Percentiles rank a stretch among this genome's conserved stretches.
Conservation (phyloP, 495 filamentous ascomycete genomes). For the Xylaria venustula region DNA sequence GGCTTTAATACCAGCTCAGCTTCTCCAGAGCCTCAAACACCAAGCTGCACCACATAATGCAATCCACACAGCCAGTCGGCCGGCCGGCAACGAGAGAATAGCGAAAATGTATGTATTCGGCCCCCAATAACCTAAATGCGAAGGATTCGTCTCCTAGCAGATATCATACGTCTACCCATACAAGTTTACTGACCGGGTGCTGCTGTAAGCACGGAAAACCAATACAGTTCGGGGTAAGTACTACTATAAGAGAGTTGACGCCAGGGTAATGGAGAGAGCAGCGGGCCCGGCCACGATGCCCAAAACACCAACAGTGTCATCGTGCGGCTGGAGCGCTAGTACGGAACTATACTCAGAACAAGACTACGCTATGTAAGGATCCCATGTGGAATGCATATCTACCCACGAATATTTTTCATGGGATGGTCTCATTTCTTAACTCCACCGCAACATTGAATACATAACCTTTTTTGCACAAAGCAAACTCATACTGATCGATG, state of each 20-base stretch:
- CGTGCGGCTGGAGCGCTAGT: background rate
- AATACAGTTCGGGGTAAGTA: background rate
- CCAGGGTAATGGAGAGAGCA: too few species aligned
- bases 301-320: background rate
- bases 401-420: too few species aligned
- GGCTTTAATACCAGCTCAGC: background rate
- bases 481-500: too few species aligned
- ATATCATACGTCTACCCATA: background rate
- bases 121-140: background rate
- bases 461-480: too few species aligned
- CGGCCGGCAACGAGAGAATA: background rate
- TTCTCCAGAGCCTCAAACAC: background rate
- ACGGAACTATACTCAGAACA: too few species aligned
- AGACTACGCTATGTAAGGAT: too few species aligned
- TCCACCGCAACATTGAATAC: too few species aligned
- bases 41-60: background rate
- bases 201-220: background rate
- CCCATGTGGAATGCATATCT: background rate
- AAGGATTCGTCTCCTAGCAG: constrained; percentile 4
- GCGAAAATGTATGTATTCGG: background rate
- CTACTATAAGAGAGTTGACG: too few species aligned
- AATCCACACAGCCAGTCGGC: background rate
- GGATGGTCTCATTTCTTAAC: too few species aligned
- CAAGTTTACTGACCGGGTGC: background rate
- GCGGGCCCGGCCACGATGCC: too few species aligned